A percentile compares a stretch with the other conserved stretches of the same genome.
These are phyloP conservation scores for Auriscalpium vulgare DNA, from an alignment of 768 basidiomycete genomes.

Conservation along the genomic window DNA sequence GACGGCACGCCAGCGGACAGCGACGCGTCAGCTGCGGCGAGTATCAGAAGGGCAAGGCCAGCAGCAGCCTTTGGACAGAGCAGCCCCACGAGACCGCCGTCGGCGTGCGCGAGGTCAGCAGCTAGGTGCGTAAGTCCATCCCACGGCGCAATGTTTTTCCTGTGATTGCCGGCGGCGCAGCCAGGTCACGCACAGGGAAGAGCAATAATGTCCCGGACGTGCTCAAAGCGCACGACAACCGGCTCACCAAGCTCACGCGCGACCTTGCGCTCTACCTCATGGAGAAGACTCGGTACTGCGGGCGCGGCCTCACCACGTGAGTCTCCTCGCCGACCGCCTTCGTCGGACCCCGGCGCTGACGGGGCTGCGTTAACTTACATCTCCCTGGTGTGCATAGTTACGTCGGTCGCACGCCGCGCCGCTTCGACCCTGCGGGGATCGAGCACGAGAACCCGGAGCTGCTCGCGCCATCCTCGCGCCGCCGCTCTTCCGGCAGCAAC, in stretches of 20 bases:
- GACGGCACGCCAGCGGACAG: slow-evolving; percentile 10
- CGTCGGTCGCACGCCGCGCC: slow-evolving; percentile 83
- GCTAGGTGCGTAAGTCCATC: slow-evolving; percentile 59
- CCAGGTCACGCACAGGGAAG: slow-evolving; percentile 87
- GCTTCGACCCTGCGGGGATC: slow-evolving; percentile 92
- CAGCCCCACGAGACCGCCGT: slow-evolving; percentile 98
- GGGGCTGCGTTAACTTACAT: slow-evolving; percentile 5
- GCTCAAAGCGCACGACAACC: slow-evolving; percentile 92
- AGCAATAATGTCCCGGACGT: slow-evolving; percentile 90
- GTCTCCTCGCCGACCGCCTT: slow-evolving; percentile 14
- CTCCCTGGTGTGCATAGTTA: slow-evolving; percentile 47
- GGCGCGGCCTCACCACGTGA: slow-evolving; percentile 83
- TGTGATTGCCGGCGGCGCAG: not conserved
- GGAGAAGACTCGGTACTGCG: slow-evolving; percentile 63
- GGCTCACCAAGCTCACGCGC: slow-evolving; percentile 89
- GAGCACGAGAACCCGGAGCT: slow-evolving; percentile 80
- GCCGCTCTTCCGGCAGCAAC: slow-evolving; percentile 62
- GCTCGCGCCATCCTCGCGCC: slow-evolving; percentile 70
- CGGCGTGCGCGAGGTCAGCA: slow-evolving; percentile 97
- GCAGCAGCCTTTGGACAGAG: slow-evolving; percentile 76
- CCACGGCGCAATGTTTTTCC: slow-evolving; percentile 6
- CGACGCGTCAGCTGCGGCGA: slow-evolving; percentile 29
- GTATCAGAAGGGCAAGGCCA: slow-evolving; percentile 64
- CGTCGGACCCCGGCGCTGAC: slow-evolving; percentile 10
- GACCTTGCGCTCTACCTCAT: slow-evolving; percentile 94